Conservation (phyloP, 2,329 filamentous ascomycete genomes). For the Diplodia seriata region DNA sequence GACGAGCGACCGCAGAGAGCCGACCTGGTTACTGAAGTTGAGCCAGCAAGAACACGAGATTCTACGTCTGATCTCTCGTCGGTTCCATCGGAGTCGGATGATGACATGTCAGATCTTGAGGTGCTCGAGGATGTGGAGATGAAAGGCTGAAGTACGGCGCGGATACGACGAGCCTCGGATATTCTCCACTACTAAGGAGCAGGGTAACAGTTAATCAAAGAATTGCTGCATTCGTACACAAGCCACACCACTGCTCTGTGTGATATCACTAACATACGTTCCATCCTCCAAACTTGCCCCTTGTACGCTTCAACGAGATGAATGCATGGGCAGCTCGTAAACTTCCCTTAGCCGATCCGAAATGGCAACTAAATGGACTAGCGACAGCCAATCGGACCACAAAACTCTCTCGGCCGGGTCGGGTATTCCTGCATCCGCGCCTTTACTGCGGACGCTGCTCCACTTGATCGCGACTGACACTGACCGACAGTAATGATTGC, state of each 20-base stretch:
- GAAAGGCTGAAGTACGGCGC: neutral
- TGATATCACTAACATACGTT: neutral
- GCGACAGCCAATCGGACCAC: neutral
- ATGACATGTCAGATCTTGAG: neutral
- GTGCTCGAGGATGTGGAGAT: constrained; percentile 1
- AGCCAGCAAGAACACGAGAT: neutral
- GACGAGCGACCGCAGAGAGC: neutral
- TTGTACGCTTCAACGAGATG: neutral
- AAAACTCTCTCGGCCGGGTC: neutral
- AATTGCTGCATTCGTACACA: neutral
- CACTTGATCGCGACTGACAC: neutral
- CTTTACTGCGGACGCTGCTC: neutral
- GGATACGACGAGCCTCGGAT: neutral
- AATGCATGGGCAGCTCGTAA: neutral
- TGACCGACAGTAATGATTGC: neutral
- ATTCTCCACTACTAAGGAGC: neutral
- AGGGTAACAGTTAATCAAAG: neutral
- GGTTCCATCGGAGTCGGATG: neutral
- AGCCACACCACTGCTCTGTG: neutral
- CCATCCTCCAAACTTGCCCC: neutral
- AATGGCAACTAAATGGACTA: neutral
- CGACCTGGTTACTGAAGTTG: neutral
- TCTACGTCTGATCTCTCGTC: constrained; percentile 6
- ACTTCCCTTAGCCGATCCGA: neutral
- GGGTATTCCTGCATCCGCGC: neutral